Conservation (phyloP, 2,329 filamentous ascomycete genomes). For the Penicillium sp. region DNA sequence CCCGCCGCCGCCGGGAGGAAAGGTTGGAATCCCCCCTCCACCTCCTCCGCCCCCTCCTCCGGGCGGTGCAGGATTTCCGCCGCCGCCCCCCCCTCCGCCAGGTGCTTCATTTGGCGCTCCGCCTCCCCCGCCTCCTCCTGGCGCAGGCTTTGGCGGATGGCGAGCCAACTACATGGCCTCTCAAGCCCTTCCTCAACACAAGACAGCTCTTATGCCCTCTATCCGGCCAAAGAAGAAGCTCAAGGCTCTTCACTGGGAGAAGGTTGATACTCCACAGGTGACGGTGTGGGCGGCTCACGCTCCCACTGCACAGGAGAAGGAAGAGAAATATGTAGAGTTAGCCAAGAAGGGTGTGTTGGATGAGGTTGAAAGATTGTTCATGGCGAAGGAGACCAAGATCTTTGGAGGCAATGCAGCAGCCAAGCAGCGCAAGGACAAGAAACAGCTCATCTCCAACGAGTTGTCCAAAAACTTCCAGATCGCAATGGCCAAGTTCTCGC, state of each 20-base stretch:
- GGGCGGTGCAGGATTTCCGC: no score
- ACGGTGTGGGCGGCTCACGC: conserved; percentile 87
- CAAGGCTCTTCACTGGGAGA: conserved; percentile 98
- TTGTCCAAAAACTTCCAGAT: conserved; percentile 87
- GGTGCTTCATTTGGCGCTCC: no score
- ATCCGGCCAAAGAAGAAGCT: conserved; percentile 97
- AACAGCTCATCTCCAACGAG: conserved; percentile 88
- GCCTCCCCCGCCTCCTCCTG: no score
- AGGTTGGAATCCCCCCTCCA: conserved; percentile 40
- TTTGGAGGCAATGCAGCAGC: conserved; percentile 56
- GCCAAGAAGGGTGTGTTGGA: conserved; percentile 91
- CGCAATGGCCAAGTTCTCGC: conserved; percentile 85
- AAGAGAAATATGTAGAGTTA: conserved; percentile 91
- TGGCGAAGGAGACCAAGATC: conserved; percentile 91
- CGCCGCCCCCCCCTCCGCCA: no score
- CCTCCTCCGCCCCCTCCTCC: no score
- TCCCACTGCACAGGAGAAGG: conserved; percentile 75
- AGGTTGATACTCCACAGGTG: conserved; percentile 82
- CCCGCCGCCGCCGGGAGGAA: conserved; percentile 30
- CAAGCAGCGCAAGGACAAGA: conserved; percentile 85
- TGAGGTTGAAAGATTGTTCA: conserved; percentile 93
- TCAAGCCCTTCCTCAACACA: no score
- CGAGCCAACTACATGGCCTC: no score
- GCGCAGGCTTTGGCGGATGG: no score
- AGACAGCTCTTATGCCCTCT: conserved; percentile 64